Conservation (phyloP, 805 yeast species). For the Kuraishia floccosa region DNA sequence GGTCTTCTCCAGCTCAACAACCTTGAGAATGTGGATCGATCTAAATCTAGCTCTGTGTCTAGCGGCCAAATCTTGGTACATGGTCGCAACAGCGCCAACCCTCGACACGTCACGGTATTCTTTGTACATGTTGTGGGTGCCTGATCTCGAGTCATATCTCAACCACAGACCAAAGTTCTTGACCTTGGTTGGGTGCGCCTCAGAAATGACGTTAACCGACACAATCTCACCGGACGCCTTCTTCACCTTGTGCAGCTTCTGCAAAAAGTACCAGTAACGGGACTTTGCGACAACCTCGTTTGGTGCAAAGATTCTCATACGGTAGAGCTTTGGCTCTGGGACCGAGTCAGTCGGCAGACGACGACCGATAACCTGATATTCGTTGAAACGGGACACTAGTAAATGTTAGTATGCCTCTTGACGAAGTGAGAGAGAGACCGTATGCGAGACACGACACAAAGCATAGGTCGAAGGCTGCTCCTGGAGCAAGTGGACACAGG, state of each 20-base stretch:
- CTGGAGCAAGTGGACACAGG: too few relatives aligned
- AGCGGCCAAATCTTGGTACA: conserved; percentile 99
- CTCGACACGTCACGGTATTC: conserved; percentile 99
- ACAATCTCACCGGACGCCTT: conserved; percentile 99
- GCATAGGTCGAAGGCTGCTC: too few relatives aligned
- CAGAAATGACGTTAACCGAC: conserved; percentile 82
- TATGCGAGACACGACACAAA: too few relatives aligned
- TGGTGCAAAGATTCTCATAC: conserved; percentile 99
- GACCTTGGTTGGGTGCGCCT: conserved; percentile 97
- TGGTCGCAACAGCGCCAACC: conserved; percentile 95
- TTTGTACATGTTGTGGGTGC: conserved; percentile 99
- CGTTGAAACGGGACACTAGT: conserved; percentile 90
- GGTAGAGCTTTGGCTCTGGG: conserved; percentile 99
- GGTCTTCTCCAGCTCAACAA: conserved; percentile 95
- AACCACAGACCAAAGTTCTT: conserved; percentile 99
- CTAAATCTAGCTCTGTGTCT: conserved; percentile 99
- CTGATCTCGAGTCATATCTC: conserved; percentile 99
- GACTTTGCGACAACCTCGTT: conserved; percentile 99
- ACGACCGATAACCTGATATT: conserved; percentile 99
- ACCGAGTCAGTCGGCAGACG: conserved; percentile 98
- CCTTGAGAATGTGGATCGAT: conserved; percentile 98
- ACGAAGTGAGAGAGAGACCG: not conserved
- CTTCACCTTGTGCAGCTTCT: conserved; percentile 98
- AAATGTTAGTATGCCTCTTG: conserved; percentile 8
- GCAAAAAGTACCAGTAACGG: conserved; percentile 99